These are phyloP conservation scores for Jacaranda mimosifolia DNA, from an alignment of 257 asterid genomes.

Conservation along the genomic window DNA sequence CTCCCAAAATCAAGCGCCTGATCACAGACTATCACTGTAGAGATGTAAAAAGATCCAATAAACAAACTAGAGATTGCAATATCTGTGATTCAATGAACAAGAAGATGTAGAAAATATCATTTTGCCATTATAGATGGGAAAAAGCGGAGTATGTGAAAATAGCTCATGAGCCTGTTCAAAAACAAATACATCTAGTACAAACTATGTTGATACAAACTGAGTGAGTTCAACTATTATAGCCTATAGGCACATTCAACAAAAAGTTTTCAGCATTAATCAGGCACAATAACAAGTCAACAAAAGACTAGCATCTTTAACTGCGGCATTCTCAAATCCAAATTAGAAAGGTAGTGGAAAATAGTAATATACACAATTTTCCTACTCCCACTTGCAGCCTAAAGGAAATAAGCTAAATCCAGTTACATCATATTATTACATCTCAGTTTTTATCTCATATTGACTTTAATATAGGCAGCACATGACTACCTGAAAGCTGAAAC, in stretches of 20 bases:
- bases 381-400: background rate
- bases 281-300: background rate
- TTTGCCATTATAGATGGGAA: too few species aligned
- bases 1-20: background rate
- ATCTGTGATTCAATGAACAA: too few species aligned
- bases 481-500: slow-evolving; percentile 9
- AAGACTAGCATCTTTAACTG: background rate
- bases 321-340: slow-evolving; percentile 9
- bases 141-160: too few species aligned
- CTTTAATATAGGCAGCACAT: background rate
- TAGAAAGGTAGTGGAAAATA: background rate
- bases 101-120: too few species aligned
- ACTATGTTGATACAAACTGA: too few species aligned
- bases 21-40: background rate
- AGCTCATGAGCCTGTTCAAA: too few species aligned
- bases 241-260: too few species aligned
- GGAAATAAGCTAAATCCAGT: background rate
- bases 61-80: background rate
- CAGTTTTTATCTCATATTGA: background rate
- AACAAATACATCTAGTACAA: too few species aligned
- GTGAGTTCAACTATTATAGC: too few species aligned
- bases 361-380: background rate
- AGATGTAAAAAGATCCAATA: background rate
- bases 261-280: background rate
- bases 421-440: background rate